Evolutionary conservation across 768 basidiomycete species (phyloP).

Genomic region (Trichaptum fuscoviolaceum): DNA sequence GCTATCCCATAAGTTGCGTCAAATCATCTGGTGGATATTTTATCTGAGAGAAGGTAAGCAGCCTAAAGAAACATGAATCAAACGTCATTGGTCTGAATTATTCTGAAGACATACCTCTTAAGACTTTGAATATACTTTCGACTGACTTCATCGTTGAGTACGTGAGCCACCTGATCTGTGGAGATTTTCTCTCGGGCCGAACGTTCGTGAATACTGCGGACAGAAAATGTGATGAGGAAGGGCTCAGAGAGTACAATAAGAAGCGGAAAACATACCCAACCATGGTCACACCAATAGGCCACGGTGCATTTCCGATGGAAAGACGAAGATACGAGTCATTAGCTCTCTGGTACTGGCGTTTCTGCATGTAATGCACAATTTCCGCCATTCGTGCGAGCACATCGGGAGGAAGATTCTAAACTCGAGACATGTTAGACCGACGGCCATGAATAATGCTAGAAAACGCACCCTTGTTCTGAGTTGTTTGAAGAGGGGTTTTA

Average conservation of each 20-base stretch:
- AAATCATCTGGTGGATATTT: constrained; percentile 93
- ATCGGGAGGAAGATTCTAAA: constrained; percentile 61
- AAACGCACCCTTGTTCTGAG: constrained; percentile 76
- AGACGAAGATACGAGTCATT: constrained; percentile 97
- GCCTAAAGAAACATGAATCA: constrained; percentile 36
- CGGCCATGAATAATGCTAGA: background rate
- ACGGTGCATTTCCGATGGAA: constrained; percentile 97
- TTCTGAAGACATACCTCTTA: constrained; percentile 59
- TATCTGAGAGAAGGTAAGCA: constrained; percentile 93
- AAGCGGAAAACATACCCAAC: constrained; percentile 66
- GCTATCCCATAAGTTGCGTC: constrained; percentile 88
- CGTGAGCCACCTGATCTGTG: constrained; percentile 95
- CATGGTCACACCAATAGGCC: constrained; percentile 99
- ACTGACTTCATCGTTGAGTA: constrained; percentile 97
- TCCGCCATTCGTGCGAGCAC: constrained; percentile 85
- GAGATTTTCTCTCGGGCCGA: constrained; percentile 98
- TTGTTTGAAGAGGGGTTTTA: constrained; percentile 93
- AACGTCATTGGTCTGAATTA: background rate
- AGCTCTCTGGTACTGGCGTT: constrained; percentile 88
- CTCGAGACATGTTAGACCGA: background rate
- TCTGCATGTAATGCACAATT: constrained; percentile 96
- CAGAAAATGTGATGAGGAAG: background rate
- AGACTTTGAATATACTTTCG: constrained; percentile 98
- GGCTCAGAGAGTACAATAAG: constrained; percentile 1
- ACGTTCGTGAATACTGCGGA: constrained; percentile 86